A percentile compares a stretch with the other conserved stretches of the same genome.
Evolutionary conservation across 208 protist species (phyloP).

Genomic region (Leishmania amazonensis): DNA sequence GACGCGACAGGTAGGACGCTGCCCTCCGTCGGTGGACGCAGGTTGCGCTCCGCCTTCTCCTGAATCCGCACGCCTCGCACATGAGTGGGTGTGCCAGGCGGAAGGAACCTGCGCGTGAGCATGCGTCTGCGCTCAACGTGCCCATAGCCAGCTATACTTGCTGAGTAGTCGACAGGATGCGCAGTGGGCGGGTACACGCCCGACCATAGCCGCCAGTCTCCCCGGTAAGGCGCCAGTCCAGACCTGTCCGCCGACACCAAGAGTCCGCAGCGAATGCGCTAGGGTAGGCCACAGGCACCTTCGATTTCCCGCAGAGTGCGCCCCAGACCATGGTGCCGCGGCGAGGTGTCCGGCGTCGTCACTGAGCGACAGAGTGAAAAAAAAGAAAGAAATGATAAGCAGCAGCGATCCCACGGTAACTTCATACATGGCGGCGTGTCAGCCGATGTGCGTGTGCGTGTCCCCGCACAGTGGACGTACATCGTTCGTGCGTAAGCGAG

Average conservation of each 20-base stretch:
- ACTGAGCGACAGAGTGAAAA: neutral
- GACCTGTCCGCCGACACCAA: neutral
- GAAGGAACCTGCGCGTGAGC: neutral
- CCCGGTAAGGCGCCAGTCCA: neutral
- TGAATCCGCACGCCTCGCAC: too few relatives aligned
- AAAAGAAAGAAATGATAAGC: neutral
- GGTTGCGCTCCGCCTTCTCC: neutral
- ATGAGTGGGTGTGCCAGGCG: too few relatives aligned
- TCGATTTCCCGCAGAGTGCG: too few relatives aligned
- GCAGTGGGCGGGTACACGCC: neutral
- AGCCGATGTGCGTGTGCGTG: neutral
- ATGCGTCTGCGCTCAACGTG: neutral
- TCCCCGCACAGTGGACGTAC: neutral
- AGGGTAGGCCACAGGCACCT: neutral
- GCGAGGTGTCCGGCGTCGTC: neutral
- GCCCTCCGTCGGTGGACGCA: neutral
- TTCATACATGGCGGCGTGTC: neutral
- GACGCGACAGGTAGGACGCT: neutral
- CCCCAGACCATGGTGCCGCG: neutral
- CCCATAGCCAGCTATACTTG: neutral
- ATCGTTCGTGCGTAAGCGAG: neutral
- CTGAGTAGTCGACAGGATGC: neutral
- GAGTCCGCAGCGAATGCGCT: neutral
- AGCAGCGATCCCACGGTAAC: neutral
- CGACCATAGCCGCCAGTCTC: neutral